Evolutionary conservation across 2,329 filamentous ascomycete genomes (phyloP), one percentile per base, ranked within the genome.

Genomic region (Fusarium nodosum): DNA sequence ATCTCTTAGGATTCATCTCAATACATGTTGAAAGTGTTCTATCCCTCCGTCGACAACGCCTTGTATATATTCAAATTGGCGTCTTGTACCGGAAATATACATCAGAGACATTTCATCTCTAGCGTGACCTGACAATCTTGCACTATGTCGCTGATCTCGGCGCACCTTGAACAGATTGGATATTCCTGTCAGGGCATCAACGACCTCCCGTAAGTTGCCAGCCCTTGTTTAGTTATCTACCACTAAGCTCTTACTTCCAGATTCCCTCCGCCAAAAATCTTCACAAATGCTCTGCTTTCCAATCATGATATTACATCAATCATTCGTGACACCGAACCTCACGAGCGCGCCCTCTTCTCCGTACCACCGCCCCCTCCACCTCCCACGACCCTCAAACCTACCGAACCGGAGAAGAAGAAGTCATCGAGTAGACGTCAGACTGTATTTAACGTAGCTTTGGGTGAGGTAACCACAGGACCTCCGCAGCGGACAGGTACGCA

Each of bases 261-360:
- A 34, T 98, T 98, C 74, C 93, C 93, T 41, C 88, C 88, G 3
- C 93, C 95, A n/a, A 97, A 93, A 75, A 94, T 96, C 76, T 99
- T 98, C 82, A 96, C 94, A 72, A 97, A 97, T 79, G 94, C 96
- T 34, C 87, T 99, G 39, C 89, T 98, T 50, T 90, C 91, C 59
- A 90, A 90, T 71, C 91, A 94, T 79, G 96, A 99, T 79, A 98
- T 99, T 73, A 98, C 96, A 6, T 88, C 93, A 15, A 84, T 99
- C 48, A 97, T 99, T 75, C 92, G 96, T 64, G 96, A 99, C 79
- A 97, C 95, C 5, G 96, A 99, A 80, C 83, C 91, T 24, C 95
- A 98, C 81, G 96, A 99, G 79, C 91, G 94, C 75, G 95, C 95
- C 9, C 88, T 99, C 20, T 99, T 98, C 83, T 97, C 95, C 38